Evolutionary conservation across 129 eudicot genomes (phyloP), one percentile per base, ranked within the genome.

Genomic region (Arctium lappa): DNA sequence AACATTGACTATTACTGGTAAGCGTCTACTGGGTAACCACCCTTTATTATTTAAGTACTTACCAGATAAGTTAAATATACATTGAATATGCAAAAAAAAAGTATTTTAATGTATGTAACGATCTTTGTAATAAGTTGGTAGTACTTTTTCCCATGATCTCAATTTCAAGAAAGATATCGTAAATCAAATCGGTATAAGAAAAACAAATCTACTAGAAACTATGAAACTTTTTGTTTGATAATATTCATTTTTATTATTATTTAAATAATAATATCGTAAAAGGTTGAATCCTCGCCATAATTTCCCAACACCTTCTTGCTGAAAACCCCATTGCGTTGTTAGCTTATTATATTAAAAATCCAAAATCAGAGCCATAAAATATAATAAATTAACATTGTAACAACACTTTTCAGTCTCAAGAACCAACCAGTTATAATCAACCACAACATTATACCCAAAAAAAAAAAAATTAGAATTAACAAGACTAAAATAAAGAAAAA

Each of bases 341-440:
- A 32, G 60, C 72, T 34, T 82, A 69, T 50, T 42, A 4, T 22
- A 22, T 18, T 8, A 1, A 33, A 63, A 75, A 66, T 34, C 31
- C 12, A 36, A 13, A 77, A 70, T 70, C 8, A 15, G 30, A 36
- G 16, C 5, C 68, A 53, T 31, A 38, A 72, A 71, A n/a, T 7
- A 42, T 31, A 70, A 33, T 53, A 32, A 8, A 56, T 10, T 18
- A 29, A 72, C 32, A 48, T 10, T 11, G 22, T 31, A 83, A 60
- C 68, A 60, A 39, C 34, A 72, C 80, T 40, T 66, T 31, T 62
- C 62, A 0, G 9, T 73, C 44, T 79, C 39, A 65, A 6, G 71
- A 78, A 84, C 70, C 87, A 78, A 78, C 87, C 79, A 40, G 70
- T 4, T 31, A 37, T 72, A 79, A 78, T 84, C 75, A 78, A 78